These are phyloP conservation scores for Dicorynia guianensis DNA, from an alignment of 306 rosid genomes.

Conservation along the genomic window DNA sequence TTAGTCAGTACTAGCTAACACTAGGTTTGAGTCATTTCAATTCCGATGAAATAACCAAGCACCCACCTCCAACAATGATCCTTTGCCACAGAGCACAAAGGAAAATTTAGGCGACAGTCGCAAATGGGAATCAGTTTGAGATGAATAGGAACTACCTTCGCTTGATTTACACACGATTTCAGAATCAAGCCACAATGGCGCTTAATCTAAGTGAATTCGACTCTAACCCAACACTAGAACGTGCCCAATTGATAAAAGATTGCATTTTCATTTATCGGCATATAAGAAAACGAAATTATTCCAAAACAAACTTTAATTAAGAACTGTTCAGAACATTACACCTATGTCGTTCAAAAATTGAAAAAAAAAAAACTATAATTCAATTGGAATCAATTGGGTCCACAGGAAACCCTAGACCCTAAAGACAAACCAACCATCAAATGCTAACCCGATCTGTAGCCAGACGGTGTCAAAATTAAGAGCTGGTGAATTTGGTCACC, in stretches of 20 bases:
- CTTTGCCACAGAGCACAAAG: no score
- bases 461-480: slow-evolving; percentile 52
- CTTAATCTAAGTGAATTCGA: no score
- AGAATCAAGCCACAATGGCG: no score
- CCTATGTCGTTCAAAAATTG: background rate
- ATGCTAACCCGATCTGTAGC: background rate
- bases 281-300: background rate
- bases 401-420: slow-evolving; percentile 35
- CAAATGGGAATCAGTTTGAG: no score
- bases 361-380: background rate
- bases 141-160: background rate
- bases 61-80: no score
- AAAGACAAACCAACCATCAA: background rate
- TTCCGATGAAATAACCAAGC: no score
- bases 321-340: slow-evolving; percentile 18
- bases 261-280: background rate
- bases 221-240: no score
- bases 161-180: no score
- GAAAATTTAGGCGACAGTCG: no score
- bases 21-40: no score
- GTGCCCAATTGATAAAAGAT: no score
- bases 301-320: background rate
- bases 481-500: slow-evolving; percentile 77
- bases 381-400: background rate
- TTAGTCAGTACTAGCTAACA: no score